Base-by-base conservation (phyloP, 148 eudicot genomes). In the Spergularia marina region DNA sequence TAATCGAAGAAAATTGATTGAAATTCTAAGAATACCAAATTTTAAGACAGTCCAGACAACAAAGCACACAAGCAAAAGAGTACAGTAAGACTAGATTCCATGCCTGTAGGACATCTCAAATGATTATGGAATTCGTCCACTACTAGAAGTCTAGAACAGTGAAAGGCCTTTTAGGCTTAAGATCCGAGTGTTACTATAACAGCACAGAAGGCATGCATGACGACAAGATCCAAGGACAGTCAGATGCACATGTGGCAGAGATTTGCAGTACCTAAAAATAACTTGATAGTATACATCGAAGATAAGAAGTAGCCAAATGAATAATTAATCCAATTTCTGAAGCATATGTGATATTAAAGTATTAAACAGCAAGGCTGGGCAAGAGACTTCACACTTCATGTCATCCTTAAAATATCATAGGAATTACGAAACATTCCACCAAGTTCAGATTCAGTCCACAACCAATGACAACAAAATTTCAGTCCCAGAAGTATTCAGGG, bases 371-470 rank as follows among this genome's bases (percentile, higher is more conserved):
- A 44, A 66, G 23, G 15, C 1, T 51, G 58, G n/a, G 39, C 53
- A 25, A 53, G 36, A 13, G 12, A 76, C 51, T 23, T 30, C 36
- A 30, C 36, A 30, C 36, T 30, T 30, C 36, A 30, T 30, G 36
- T 30, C 36, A 30, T 30, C 36, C 36, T 30, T 30, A 30, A 30
- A 30, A 30, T 30, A 30, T 30, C 36, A 30, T 30, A 30, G 36
- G 36, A 30, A 30, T 0, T 30, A 30, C 36, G 36, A 30, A 61
- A 23, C 23, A 47, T 44, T 73, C 44, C 54, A 73, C 56, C 18
- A 61, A 73, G 5, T 61, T 23, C 16, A 71, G 16, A 71, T 57
- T 30, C 44, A 73, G 53, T 8, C 23, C 44, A 73, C 16, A 30
- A 40, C 55, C 30, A 15, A 61, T 13, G 47, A 25, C 40, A 13